phyloP scores from a whole-genome alignment of 768 basidiomycete species.

The Auriscalpium vulgare region DNA sequence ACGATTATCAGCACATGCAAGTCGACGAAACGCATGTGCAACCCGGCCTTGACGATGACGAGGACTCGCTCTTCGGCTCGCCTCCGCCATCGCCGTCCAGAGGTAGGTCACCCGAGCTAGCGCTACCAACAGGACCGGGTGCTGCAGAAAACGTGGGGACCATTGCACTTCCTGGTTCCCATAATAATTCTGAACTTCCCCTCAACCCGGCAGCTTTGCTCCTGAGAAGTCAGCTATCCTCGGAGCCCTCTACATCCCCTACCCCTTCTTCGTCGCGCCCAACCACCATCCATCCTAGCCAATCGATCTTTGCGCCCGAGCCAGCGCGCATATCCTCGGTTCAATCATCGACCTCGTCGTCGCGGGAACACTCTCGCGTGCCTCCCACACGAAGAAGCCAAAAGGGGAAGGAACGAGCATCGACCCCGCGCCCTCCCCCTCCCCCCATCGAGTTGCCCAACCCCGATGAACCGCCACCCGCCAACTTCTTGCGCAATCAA shows the following conservation, averaged over 20 bases:
- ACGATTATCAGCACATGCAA: constrained; percentile 14
- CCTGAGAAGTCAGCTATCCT: constrained; percentile 27
- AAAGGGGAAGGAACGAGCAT: constrained; percentile 29
- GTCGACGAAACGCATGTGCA: constrained; percentile 5
- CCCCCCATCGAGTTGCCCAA: constrained; percentile 58
- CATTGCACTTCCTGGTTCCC: constrained; percentile 98
- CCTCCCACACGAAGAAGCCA: constrained; percentile 19
- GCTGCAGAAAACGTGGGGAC: constrained; percentile 87
- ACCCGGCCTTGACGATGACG: constrained; percentile 16
- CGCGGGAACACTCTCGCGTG: constrained; percentile 6
- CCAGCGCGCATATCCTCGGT: not conserved
- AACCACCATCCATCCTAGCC: not conserved
- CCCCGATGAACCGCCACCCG: constrained; percentile 50
- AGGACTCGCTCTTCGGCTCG: constrained; percentile 70
- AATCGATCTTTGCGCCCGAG: constrained; percentile 11
- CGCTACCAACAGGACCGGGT: constrained; percentile 43
- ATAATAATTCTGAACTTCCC: constrained; percentile 79
- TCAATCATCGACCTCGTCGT: constrained; percentile 7
- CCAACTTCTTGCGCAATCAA: constrained; percentile 69
- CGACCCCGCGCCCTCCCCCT: constrained; percentile 38
- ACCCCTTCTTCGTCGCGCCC: not conserved
- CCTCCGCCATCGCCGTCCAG: constrained; percentile 59
- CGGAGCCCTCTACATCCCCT: constrained; percentile 25
- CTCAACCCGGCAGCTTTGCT: constrained; percentile 70
- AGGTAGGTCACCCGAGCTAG: constrained; percentile 52